These are phyloP conservation scores for Fusarium piperis DNA, from an alignment of 2,329 filamentous ascomycete species.

Conservation along the genomic window DNA sequence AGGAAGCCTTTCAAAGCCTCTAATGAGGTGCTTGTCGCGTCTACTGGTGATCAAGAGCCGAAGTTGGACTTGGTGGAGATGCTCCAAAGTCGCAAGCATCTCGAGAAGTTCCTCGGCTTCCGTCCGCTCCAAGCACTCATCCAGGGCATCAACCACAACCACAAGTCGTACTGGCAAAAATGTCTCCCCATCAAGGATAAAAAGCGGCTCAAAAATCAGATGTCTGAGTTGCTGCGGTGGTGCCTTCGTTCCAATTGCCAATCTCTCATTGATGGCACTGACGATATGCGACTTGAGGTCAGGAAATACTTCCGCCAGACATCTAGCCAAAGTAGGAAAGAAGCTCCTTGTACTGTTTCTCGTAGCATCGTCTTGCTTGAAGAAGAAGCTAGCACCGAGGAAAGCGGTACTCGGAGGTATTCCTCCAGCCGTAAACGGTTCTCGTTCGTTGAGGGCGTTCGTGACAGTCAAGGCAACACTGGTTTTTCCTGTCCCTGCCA, in stretches of 20 bases:
- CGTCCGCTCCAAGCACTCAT: not conserved
- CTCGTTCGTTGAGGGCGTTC: not conserved
- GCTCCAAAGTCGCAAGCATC: not conserved
- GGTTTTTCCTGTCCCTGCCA: conserved; percentile 19
- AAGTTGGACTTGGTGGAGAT: conserved; percentile 6
- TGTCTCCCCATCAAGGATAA: not conserved
- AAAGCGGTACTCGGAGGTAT: not conserved
- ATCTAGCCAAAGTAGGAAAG: conserved; percentile 2
- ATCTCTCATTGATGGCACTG: not conserved
- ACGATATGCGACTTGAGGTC: not conserved
- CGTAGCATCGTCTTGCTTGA: conserved; percentile 6
- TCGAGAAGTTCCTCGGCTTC: not conserved
- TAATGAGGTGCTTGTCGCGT: not conserved
- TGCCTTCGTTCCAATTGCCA: not conserved
- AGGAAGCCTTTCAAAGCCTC: not conserved
- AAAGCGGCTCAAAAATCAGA: not conserved
- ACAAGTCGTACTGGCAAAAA: not conserved
- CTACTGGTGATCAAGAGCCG: conserved; percentile 13
- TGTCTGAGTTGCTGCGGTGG: not conserved
- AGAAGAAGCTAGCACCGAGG: conserved; percentile 18
- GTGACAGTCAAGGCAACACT: conserved; percentile 15
- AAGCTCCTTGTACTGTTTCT: not conserved
- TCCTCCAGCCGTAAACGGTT: not conserved
- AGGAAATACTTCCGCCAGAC: not conserved
- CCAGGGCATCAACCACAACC: conserved; percentile 12